These are phyloP conservation scores for Stropharia rugosoannulata DNA, from an alignment of 768 basidiomycete genomes.

Conservation along the genomic window DNA sequence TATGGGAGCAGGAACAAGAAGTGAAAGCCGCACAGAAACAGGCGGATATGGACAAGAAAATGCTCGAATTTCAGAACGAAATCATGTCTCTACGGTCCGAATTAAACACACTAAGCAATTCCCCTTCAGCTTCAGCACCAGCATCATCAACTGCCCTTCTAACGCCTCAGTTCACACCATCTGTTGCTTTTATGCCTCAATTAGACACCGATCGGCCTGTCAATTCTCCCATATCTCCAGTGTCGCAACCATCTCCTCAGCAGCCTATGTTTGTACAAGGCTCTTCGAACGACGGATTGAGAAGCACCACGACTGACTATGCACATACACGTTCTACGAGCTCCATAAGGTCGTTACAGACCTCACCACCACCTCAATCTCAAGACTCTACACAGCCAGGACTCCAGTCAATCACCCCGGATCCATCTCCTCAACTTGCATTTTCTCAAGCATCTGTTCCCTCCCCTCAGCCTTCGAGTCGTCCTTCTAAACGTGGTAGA, in stretches of 20 bases:
- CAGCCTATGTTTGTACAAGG: constrained; percentile 37
- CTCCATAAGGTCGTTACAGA: not conserved
- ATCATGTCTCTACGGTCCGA: constrained; percentile 24
- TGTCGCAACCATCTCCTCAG: constrained; percentile 28
- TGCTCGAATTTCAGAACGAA: constrained; percentile 31
- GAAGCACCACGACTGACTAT: not conserved
- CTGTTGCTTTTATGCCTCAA: constrained; percentile 29
- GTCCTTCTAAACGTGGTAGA: constrained; percentile 24
- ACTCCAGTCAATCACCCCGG: constrained; percentile 15
- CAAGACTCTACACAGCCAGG: constrained; percentile 11
- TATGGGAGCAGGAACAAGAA: constrained; percentile 72
- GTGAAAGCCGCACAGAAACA: constrained; percentile 52
- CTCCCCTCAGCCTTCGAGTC: constrained; percentile 7
- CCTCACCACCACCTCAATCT: not conserved
- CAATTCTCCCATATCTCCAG: constrained; percentile 38
- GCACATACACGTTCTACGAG: not conserved
- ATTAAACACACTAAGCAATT: constrained; percentile 20
- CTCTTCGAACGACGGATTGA: constrained; percentile 29
- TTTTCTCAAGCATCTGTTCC: constrained; percentile 24
- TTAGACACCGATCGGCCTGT: constrained; percentile 19
- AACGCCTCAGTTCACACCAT: constrained; percentile 30
- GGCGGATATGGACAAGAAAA: constrained; percentile 56
- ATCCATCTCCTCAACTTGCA: constrained; percentile 23
- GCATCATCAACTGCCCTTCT: constrained; percentile 13
- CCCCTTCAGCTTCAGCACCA: constrained; percentile 10